Evolutionary conservation across 164 flowering plant genomes (phyloP), one percentile per base, ranked within the genome.

Genomic region (Magnolia officinalis): DNA sequence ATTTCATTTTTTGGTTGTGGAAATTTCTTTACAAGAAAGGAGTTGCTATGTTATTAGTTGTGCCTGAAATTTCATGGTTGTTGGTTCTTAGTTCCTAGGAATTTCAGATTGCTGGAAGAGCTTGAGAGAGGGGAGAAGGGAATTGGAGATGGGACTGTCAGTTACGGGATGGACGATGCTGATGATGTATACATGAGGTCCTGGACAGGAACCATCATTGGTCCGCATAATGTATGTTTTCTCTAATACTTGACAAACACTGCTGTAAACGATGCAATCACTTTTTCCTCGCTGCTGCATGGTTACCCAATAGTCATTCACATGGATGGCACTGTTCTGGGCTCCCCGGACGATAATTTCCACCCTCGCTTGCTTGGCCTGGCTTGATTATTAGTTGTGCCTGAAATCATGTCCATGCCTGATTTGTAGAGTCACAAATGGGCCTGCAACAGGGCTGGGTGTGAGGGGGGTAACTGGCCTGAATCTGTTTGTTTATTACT

Each of bases 161-260:
- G 93, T 80, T 90, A 88, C 84, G 93, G 93, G 75, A 90, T 90
- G 93, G 93, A 90, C 83, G 93, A 87, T 79, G 89, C 89, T 70
- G 93, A 90, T 81, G 93, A 90, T 74, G 81, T 86, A 66, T 85
- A 66, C 77, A 90, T 90, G 93, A 87, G 85, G 45, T 90, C 91
- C 11, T 90, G 93, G 93, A 90, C 93, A 20, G 93, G 93, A 74
- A 90, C 93, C 72, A 85, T 90, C 49, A 90, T 90, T 72, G 93
- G 93, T 21, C 93, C 93, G 55, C 89, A 86, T 61, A 83, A 79
- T 81, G 93, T 90, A 82, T 18, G 88, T 77, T 81, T 49, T 70
- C 58, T 70, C 58, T 45, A 19, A 50, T 45, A 3, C 58, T 50
- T 45, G n/a, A 8, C 49, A 45, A 18, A 10, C 45, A 70, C 21